These are phyloP conservation scores for Gynandropsis gynandra DNA, from an alignment of 345 rosid species.

Conservation along the genomic window DNA sequence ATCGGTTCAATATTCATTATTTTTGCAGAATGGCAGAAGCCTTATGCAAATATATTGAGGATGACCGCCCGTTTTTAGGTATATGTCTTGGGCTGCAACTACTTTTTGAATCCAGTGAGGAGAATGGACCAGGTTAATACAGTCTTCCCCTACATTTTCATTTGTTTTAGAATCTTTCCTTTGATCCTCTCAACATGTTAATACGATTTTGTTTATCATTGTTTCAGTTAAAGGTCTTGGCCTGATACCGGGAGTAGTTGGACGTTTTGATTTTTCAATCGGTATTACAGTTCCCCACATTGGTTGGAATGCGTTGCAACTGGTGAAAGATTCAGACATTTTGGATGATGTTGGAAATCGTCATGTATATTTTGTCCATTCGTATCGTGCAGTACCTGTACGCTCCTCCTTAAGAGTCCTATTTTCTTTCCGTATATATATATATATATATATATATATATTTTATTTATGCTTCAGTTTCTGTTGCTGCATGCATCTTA, in stretches of 20 bases:
- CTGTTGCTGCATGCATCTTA: neutral
- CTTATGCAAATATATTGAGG: slow-evolving; percentile 58
- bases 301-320: slow-evolving; percentile 97
- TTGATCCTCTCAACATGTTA: slow-evolving; percentile 7
- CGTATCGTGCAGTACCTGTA: slow-evolving; percentile 88
- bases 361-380: slow-evolving; percentile 97
- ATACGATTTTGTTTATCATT: slow-evolving; percentile 8
- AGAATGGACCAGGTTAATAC: slow-evolving; percentile 75
- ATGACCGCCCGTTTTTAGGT: slow-evolving; percentile 91
- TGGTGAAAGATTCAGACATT: slow-evolving; percentile 57
- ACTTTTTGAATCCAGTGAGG: slow-evolving; percentile 83
- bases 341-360: slow-evolving; percentile 72
- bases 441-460: no score
- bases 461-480: neutral
- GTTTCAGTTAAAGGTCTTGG: slow-evolving; percentile 84
- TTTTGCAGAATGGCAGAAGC: slow-evolving; percentile 84
- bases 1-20: neutral
- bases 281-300: slow-evolving; percentile 88
- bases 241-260: slow-evolving; percentile 83
- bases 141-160: neutral
- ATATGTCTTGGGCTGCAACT: slow-evolving; percentile 95
- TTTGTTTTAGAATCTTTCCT: neutral
- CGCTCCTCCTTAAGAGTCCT: slow-evolving; percentile 14
- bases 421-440: no score
- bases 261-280: slow-evolving; percentile 70